Conservation (phyloP, 495 filamentous ascomycete genomes). For the Xylaria cubensis region DNA sequence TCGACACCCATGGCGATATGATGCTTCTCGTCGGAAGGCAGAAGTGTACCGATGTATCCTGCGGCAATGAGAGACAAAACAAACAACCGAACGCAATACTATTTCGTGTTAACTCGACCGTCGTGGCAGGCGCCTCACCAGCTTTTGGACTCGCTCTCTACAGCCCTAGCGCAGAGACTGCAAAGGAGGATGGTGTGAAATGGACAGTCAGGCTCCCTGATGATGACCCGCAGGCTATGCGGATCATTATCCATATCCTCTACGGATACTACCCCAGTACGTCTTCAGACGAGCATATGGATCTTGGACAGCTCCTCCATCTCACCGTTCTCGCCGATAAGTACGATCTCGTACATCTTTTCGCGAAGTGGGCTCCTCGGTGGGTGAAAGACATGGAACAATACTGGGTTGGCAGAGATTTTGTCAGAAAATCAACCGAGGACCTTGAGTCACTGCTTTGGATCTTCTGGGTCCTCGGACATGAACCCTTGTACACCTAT, state of each 20-base stretch:
- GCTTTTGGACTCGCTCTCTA: conserved; percentile 11
- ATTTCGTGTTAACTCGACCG: conserved; percentile 16
- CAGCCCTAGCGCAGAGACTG: conserved; percentile 12
- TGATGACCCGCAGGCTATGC: conserved; percentile 24
- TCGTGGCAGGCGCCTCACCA: conserved; percentile 9
- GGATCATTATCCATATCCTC: conserved; percentile 18
- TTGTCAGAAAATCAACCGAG: conserved; percentile 9
- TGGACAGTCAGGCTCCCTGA: conserved; percentile 16
- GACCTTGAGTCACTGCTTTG: conserved; percentile 19
- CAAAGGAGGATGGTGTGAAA: neutral
- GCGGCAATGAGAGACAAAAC: neutral
- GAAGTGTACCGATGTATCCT: neutral
- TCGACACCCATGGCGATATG: conserved; percentile 13
- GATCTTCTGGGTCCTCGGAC: conserved; percentile 26
- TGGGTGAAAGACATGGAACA: conserved; percentile 22
- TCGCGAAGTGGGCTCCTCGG: neutral
- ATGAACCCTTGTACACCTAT: conserved; percentile 23
- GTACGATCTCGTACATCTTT: conserved; percentile 21
- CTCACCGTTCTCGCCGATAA: conserved; percentile 20
- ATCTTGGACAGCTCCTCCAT: conserved; percentile 4
- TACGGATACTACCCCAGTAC: conserved; percentile 10
- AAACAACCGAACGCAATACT: neutral
- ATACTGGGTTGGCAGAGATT: neutral
- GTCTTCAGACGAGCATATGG: neutral
- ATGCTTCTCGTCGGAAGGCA: conserved; percentile 20